Evolutionary conservation across 148 eudicot genomes (phyloP).

Genomic region (Silene conica): DNA sequence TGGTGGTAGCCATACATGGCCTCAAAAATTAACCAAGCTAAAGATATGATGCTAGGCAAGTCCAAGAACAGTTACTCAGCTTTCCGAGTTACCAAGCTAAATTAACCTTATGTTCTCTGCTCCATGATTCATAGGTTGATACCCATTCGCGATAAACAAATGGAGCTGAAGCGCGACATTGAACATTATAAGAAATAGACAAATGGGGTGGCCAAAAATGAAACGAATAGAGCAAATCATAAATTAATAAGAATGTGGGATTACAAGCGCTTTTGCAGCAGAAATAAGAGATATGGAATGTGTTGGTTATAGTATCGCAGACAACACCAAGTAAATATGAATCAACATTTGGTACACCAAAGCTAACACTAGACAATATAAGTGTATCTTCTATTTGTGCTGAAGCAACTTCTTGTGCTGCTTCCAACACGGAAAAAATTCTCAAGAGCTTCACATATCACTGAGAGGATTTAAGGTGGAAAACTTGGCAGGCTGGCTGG

Average conservation of each 20-base stretch:
- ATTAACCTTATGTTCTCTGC: too few relatives aligned
- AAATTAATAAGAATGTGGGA: not conserved
- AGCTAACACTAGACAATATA: slow-evolving; percentile 29
- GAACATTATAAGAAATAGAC: too few relatives aligned
- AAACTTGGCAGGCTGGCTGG: slow-evolving; percentile 74
- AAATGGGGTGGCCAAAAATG: not conserved
- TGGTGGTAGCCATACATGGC: too few relatives aligned
- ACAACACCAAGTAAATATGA: slow-evolving; percentile 20
- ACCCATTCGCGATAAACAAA: too few relatives aligned
- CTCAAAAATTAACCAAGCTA: too few relatives aligned
- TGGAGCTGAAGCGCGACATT: too few relatives aligned
- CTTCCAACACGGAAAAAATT: slow-evolving; percentile 11
- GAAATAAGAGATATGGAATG: not conserved
- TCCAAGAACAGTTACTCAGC: too few relatives aligned
- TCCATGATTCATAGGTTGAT: too few relatives aligned
- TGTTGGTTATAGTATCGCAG: not conserved
- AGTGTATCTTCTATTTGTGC: slow-evolving; percentile 19
- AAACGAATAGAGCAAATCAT: not conserved
- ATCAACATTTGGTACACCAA: slow-evolving; percentile 27
- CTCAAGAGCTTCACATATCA: slow-evolving; percentile 24
- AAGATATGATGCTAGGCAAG: too few relatives aligned
- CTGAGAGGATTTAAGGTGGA: slow-evolving; percentile 76
- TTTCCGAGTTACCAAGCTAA: too few relatives aligned
- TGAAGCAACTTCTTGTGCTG: slow-evolving; percentile 11
- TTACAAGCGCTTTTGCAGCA: not conserved